Conservation (phyloP, 257 asterid genomes). For the Solanum arcanum region DNA sequence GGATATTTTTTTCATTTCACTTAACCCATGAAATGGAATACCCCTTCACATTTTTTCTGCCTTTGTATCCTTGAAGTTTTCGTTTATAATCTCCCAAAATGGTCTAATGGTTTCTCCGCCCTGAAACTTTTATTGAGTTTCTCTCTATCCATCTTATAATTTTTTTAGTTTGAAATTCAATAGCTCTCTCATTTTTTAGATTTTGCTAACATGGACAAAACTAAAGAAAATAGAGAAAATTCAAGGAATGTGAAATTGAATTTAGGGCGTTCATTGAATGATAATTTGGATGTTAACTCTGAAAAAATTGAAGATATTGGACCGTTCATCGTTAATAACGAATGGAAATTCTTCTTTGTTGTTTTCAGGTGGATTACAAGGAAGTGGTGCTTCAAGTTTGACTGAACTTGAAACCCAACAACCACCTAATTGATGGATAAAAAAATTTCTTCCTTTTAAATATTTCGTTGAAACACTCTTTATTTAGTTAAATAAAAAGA, state of each 20-base stretch:
- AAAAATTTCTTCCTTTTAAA: no score
- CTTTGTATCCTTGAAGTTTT: not conserved
- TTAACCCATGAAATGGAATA: not conserved
- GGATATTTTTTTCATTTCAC: slow-evolving; percentile 16
- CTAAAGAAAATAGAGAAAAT: not conserved
- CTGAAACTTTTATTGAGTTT: not conserved
- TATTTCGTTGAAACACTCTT: no score
- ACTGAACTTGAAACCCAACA: slow-evolving; percentile 27
- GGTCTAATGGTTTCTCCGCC: not conserved
- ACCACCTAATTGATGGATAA: not conserved
- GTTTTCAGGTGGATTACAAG: slow-evolving; percentile 25
- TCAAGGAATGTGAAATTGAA: no score
- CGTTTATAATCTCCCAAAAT: not conserved
- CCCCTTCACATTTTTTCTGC: not conserved
- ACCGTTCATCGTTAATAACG: slow-evolving; percentile 32
- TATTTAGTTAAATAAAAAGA: not conserved
- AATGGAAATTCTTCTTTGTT: slow-evolving; percentile 5
- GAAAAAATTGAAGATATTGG: no score
- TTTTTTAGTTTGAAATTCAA: not conserved
- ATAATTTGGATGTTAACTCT: no score
- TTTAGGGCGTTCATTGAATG: no score
- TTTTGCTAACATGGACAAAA: slow-evolving; percentile 19
- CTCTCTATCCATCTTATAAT: not conserved
- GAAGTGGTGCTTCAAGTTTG: slow-evolving; percentile 40
- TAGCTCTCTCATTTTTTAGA: not conserved